Base-by-base conservation (phyloP, 768 basidiomycete genomes). In the Phanerochaete sordida region DNA sequence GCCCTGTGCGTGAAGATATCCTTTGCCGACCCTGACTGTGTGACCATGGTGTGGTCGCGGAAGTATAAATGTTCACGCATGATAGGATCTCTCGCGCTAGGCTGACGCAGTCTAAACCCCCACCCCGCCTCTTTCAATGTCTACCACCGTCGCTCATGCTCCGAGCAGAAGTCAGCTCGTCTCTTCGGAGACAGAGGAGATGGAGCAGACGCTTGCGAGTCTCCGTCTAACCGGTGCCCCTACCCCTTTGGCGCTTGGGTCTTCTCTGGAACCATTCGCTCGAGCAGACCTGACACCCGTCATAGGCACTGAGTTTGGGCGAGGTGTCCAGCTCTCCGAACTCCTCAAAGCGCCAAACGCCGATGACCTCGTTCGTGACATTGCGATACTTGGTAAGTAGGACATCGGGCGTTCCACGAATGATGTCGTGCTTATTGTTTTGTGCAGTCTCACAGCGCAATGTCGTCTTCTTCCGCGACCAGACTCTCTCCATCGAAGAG, bases 401-500 rank as follows among this genome's bases (percentile, higher is more conserved):
- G 4, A 19, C 39, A 9, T 43, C 39, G 8, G 4, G 19, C 19
- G 8, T 43, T 16, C 8, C 5, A 6, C 19, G 11, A 35, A 57
- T 16, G 56, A 6, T 9, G 12, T 21, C 4, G 15, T 57, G 3
- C 23, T 11, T 21, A 24, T n/a, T 2, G 24, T 26, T 57, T 15
- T 26, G 44, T 30, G 48, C 13, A 56, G 75, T 80, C 44, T 78
- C 77, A 27, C 81, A 80, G 52, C 81, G 86, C 28, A 84, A 84
- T 3, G 86, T 87, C 46, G 84, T 86, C 4, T 88, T 88, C 73
- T 84, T 88, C 76, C 77, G 78, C 12, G 73, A 78, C n/a, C 84
- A 86, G 68, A 76, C 80, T 62, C 68, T 87, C 52, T 74, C 68
- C 2, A 69, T 81, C 45, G 74, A 76, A 27, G 76, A 84, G 64